phyloP scores from a whole-genome alignment of 202 grass and related monocot species.

The Schoenoplectus triqueter region DNA sequence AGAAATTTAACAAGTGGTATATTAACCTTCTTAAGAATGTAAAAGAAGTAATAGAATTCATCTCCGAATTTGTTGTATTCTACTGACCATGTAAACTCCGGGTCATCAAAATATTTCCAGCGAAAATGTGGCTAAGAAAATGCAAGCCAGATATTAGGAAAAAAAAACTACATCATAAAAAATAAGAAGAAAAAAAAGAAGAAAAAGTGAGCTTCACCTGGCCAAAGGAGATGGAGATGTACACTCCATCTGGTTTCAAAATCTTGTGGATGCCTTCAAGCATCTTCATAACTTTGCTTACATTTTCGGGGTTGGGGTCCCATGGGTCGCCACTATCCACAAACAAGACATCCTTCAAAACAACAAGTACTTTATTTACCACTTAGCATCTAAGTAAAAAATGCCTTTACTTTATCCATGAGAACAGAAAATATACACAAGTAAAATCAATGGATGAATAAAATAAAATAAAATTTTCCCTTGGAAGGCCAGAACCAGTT shows the following conservation, averaged over 20 bases:
- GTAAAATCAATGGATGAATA: neutral
- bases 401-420: neutral
- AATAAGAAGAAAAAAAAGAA: neutral
- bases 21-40: constrained; percentile 72
- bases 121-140: constrained; percentile 78
- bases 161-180: constrained; percentile 14
- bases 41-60: constrained; percentile 90
- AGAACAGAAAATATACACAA: constrained; percentile 6
- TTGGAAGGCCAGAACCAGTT: no score
- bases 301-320: constrained; percentile 63
- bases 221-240: constrained; percentile 80
- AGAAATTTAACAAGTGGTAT: neutral
- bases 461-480: no score
- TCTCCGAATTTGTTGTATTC: constrained; percentile 80
- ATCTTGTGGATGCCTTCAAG: constrained; percentile 76
- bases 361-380: neutral
- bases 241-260: constrained; percentile 71
- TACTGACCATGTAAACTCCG: constrained; percentile 75
- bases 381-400: neutral
- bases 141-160: neutral
- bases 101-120: constrained; percentile 65
- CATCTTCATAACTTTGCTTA: constrained; percentile 84
- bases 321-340: constrained; percentile 93
- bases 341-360: constrained; percentile 72
- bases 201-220: constrained; percentile 51